Evolutionary conservation across 805 yeast species (phyloP), one percentile per base, ranked within the genome.

Genomic region (Pichia rugopelliculosa): DNA sequence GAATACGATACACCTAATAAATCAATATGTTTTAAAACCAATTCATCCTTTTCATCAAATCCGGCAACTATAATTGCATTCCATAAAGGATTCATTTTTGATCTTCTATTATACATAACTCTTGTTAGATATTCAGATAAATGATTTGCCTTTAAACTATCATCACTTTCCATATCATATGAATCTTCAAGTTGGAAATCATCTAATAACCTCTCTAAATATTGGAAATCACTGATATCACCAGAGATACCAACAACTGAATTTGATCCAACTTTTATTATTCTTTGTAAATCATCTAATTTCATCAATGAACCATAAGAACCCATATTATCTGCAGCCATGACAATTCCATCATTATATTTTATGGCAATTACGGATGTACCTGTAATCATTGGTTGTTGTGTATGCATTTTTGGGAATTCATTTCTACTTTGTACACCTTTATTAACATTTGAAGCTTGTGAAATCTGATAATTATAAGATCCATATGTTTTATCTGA

Each of bases 81-180:
- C 98, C 98, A 93, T 54, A 89, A 74, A 22, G 99, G 99, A 64
- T 93, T 80, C 91, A 93, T 83, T 67, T 93, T 89, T 45, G 85
- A 76, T 68, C 99, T 79, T 68, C 98, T 82, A 55, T 77, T 72
- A 69, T 93, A 93, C 74, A 91, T 73, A 39, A 91, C 83, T 50
- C 84, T 79, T 42, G 91, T 80, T 56, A 93, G 72, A 65, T 89
- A 93, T 62, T 87, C 91, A 66, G 87, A 95, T 39, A 93, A 80
- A 59, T 88, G 86, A 18, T 87, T 79, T n/a, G 98, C 96, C 53
- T 83, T 77, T 63, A 93, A 68, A 41, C 68, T 62, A 66, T 55
- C 77, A 38, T 17, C n/a, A n/a, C 71, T 80, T 74, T 62, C 87
- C 78, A 61, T 76, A 59, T 91, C 96, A 65, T 93, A 89, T 39